These are phyloP conservation scores for Candida caryicola DNA, from an alignment of 805 yeast species.

Conservation along the genomic window DNA sequence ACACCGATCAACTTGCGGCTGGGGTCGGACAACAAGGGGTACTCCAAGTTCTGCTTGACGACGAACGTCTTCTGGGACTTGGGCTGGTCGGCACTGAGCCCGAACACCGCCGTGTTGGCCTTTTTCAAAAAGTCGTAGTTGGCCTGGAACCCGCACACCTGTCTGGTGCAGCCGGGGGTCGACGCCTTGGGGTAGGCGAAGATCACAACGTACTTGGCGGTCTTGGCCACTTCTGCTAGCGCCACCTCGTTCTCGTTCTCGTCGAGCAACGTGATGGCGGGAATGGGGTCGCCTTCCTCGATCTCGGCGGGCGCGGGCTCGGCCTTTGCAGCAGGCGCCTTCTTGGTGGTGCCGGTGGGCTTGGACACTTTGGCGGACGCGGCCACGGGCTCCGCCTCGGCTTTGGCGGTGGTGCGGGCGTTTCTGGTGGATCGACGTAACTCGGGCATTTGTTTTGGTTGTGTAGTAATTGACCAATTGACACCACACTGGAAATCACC, in stretches of 20 bases:
- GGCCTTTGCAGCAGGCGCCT: conserved; percentile 11
- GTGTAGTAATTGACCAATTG: too few relatives aligned
- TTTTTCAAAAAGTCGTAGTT: conserved; percentile 50
- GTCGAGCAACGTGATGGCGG: conserved; percentile 59
- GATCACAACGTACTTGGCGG: conserved; percentile 35
- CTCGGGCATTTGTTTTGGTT: conserved; percentile 37
- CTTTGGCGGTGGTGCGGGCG: conserved; percentile 12
- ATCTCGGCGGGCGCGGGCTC: conserved; percentile 17
- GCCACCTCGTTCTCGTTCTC: conserved; percentile 63
- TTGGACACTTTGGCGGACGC: conserved; percentile 6
- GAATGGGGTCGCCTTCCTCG: conserved; percentile 62
- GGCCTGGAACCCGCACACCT: conserved; percentile 84
- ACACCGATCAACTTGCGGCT: conserved; percentile 60
- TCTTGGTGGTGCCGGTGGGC: conserved; percentile 12
- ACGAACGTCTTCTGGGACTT: conserved; percentile 75
- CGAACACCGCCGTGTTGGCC: conserved; percentile 62
- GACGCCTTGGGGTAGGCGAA: conserved; percentile 86
- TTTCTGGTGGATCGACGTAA: conserved; percentile 39
- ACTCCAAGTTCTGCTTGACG: conserved; percentile 69
- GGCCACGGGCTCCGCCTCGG: conserved; percentile 5
- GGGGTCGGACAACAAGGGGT: conserved; percentile 76
- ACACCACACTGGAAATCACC: too few relatives aligned
- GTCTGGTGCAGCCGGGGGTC: conserved; percentile 96
- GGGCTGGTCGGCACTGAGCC: conserved; percentile 81
- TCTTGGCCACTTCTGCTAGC: conserved; percentile 28